phyloP scores from a whole-genome alignment of 331 rosid genomes.

The Dryas integrifolia region DNA sequence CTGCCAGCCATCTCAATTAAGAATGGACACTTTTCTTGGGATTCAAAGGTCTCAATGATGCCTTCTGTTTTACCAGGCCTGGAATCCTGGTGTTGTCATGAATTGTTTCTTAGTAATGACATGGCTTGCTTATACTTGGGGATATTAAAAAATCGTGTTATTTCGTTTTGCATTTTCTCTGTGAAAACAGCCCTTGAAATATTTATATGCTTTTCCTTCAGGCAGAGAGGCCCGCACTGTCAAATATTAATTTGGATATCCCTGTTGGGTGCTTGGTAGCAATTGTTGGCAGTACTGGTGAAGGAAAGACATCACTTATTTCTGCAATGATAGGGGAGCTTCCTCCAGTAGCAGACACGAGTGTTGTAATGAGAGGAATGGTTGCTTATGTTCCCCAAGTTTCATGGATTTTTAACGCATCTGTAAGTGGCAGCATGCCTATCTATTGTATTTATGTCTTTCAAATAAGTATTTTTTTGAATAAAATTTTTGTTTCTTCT shows the following conservation, averaged over 20 bases:
- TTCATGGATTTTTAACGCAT: conserved; percentile 54
- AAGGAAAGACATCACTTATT: conserved; percentile 50
- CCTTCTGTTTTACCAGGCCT: background rate
- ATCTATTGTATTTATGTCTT: background rate
- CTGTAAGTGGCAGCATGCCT: conserved; percentile 31
- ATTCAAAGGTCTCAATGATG: conserved; percentile 54
- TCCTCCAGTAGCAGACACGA: conserved; percentile 38
- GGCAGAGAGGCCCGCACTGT: conserved; percentile 44
- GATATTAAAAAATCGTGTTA: background rate
- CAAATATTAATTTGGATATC: conserved; percentile 46
- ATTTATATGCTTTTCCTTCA: conserved; percentile 13
- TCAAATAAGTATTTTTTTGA: background rate
- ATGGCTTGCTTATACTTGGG: background rate
- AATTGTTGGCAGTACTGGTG: conserved; percentile 53
- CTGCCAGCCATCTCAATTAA: conserved; percentile 75
- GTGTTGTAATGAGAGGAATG: conserved; percentile 38
- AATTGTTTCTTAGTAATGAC: conserved; percentile 1
- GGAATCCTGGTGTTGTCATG: background rate
- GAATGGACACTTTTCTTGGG: conserved; percentile 93
- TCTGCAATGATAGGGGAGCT: conserved; percentile 57
- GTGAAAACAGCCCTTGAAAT: background rate
- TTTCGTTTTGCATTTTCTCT: conserved; percentile 8
- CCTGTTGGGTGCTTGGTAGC: conserved; percentile 55
- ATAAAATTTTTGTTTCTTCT: too few species aligned
- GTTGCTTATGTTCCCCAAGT: conserved; percentile 58